Evolutionary conservation across 768 basidiomycete genomes (phyloP).

Genomic region (Tephrocybe rancida): DNA sequence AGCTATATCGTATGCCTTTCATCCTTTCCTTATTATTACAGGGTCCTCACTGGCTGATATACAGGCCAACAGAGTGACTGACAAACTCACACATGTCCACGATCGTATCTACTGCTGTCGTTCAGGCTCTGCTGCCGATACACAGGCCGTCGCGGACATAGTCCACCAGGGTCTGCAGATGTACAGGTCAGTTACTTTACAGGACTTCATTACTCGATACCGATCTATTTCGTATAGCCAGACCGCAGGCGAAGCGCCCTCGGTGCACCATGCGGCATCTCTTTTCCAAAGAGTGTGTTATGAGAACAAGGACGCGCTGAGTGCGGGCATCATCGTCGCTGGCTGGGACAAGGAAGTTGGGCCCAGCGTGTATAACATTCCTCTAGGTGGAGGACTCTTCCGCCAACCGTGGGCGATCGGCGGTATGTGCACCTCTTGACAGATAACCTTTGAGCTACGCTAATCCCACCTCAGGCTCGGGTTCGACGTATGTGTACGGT

Average conservation of each 20-base stretch:
- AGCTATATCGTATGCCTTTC: conserved; percentile 80
- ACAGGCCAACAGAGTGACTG: conserved; percentile 96
- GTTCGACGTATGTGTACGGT: conserved; percentile 97
- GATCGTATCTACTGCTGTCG: conserved; percentile 99
- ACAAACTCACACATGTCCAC: conserved; percentile 95
- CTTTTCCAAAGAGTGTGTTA: conserved; percentile 90
- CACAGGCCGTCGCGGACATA: conserved; percentile 92
- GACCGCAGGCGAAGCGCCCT: conserved; percentile 62
- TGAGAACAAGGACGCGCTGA: conserved; percentile 86
- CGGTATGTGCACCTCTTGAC: conserved; percentile 51
- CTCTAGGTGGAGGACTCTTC: conserved; percentile 95
- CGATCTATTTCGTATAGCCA: conserved; percentile 37
- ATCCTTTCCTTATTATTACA: not conserved
- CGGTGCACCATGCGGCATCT: conserved; percentile 81
- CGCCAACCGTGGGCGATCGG: conserved; percentile 99
- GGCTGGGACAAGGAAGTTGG: conserved; percentile 95
- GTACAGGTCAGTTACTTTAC: conserved; percentile 52
- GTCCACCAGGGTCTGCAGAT: conserved; percentile 85
- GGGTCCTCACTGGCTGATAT: not conserved
- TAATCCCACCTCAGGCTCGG: conserved; percentile 62
- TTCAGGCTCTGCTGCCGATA: conserved; percentile 97
- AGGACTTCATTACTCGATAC: not conserved
- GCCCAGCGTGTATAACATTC: conserved; percentile 95
- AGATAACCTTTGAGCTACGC: not conserved
- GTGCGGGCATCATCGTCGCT: conserved; percentile 95